A percentile compares a stretch with the other conserved stretches of the same genome.
phyloP scores from a whole-genome alignment of 768 basidiomycete genomes.

The Lentinula raphanica region DNA sequence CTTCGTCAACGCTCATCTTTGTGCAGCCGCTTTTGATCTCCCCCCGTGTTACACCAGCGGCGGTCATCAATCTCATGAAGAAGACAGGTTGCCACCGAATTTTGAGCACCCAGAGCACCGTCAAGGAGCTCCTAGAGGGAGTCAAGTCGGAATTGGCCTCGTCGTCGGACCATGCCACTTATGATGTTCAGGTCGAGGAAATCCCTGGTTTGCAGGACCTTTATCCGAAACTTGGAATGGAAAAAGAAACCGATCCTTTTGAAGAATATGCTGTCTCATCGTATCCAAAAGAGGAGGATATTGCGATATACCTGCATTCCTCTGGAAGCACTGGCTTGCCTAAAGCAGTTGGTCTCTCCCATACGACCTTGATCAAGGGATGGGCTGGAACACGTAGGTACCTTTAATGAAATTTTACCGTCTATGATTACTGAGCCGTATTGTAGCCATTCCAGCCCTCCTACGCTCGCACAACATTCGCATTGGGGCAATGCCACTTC shows the following conservation, averaged over 20 bases:
- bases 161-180: slow-evolving; percentile 5
- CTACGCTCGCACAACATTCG: neutral
- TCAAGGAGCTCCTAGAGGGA: slow-evolving; percentile 17
- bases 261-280: slow-evolving; percentile 5
- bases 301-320: slow-evolving; percentile 24
- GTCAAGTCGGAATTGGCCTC: slow-evolving; percentile 11
- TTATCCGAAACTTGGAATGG: slow-evolving; percentile 24
- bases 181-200: slow-evolving; percentile 8
- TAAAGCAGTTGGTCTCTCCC: slow-evolving; percentile 20
- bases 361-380: slow-evolving; percentile 14
- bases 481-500: slow-evolving; percentile 14
- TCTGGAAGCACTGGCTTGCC: slow-evolving; percentile 29
- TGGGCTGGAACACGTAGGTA: slow-evolving; percentile 4
- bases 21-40: slow-evolving; percentile 30
- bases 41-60: slow-evolving; percentile 29
- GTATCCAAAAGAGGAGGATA: slow-evolving; percentile 3
- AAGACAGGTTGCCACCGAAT: slow-evolving; percentile 26
- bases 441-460: neutral
- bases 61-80: slow-evolving; percentile 26
- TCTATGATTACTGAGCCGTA: neutral
- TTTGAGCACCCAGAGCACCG: slow-evolving; percentile 21
- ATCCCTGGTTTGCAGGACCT: slow-evolving; percentile 13
- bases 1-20: neutral
- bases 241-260: slow-evolving; percentile 8
- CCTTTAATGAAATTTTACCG: neutral